These are phyloP conservation scores for Lachancea sp. DNA, from an alignment of 805 yeast genomes.

Conservation along the genomic window DNA sequence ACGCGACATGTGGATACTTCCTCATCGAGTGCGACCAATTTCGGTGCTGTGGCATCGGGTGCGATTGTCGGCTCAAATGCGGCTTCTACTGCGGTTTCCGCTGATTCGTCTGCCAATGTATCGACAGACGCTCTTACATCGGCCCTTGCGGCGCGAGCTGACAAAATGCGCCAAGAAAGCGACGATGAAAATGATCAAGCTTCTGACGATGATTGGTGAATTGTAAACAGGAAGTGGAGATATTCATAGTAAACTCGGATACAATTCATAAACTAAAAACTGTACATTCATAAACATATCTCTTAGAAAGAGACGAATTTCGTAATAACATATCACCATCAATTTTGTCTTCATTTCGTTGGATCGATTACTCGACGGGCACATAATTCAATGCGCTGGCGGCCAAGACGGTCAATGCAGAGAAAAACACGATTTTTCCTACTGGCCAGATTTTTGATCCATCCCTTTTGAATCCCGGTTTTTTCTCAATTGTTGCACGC, in stretches of 20 bases:
- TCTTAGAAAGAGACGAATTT: neutral
- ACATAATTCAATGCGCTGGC: neutral
- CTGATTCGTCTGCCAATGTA: slow-evolving; percentile 33
- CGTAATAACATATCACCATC: too few relatives aligned
- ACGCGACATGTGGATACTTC: slow-evolving; percentile 26
- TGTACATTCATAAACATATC: neutral
- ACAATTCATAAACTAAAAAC: neutral
- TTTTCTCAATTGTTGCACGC: slow-evolving; percentile 25
- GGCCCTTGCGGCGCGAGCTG: slow-evolving; percentile 75
- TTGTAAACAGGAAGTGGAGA: neutral
- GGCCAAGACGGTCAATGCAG: neutral
- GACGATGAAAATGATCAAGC: slow-evolving; percentile 67
- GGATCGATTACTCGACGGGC: too few relatives aligned
- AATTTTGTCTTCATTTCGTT: too few relatives aligned
- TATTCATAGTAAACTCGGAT: neutral
- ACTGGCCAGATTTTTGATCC: slow-evolving; percentile 25
- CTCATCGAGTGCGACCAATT: neutral
- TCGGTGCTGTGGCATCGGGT: slow-evolving; percentile 14
- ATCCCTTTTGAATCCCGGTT: slow-evolving; percentile 34
- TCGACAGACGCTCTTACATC: slow-evolving; percentile 80
- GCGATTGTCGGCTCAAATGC: slow-evolving; percentile 14
- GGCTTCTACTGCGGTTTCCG: slow-evolving; percentile 20
- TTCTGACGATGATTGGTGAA: slow-evolving; percentile 42
- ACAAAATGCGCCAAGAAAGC: slow-evolving; percentile 51
- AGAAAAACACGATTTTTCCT: neutral